Conservation (phyloP, 1,284 basidiomycete species). For the Marasmius fiardii region DNA sequence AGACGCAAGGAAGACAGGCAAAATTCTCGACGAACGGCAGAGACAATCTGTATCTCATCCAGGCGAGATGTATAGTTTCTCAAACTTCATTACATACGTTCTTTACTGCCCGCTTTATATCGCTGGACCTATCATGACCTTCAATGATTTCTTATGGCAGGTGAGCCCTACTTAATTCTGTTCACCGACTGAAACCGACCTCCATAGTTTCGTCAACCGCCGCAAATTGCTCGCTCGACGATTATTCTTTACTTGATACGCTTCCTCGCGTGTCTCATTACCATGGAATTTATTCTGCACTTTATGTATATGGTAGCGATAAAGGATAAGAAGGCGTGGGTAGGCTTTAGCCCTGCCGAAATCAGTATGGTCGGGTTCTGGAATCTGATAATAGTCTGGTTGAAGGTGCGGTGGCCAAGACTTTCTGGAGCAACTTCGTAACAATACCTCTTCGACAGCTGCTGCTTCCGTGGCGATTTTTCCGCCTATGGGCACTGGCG, state of each 20-base stretch:
- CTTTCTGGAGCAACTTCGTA: background rate
- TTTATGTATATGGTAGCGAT: conserved; percentile 98
- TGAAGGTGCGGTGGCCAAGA: conserved; percentile 65
- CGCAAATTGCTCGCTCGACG: conserved; percentile 31
- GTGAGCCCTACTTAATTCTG: conserved; percentile 33
- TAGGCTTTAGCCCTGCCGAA: conserved; percentile 73
- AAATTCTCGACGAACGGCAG: conserved; percentile 49
- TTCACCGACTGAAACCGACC: background rate
- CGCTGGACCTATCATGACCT: conserved; percentile 94
- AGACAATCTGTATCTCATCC: conserved; percentile 41
- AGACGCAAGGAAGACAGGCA: conserved; percentile 26
- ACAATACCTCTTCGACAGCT: conserved; percentile 49
- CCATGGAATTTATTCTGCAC: conserved; percentile 92
- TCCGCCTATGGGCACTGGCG: conserved; percentile 90
- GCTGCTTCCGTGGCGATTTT: conserved; percentile 97
- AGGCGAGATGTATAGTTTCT: conserved; percentile 57
- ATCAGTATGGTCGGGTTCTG: conserved; percentile 95
- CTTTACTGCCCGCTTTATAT: conserved; percentile 95
- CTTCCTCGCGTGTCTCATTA: conserved; percentile 71
- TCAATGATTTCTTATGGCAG: conserved; percentile 95
- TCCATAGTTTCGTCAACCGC: conserved; percentile 52
- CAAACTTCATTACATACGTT: conserved; percentile 56
- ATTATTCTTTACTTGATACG: conserved; percentile 64
- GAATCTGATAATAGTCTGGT: conserved; percentile 96
- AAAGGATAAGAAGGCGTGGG: conserved; percentile 83